Percentiles rank a stretch among this genome's conserved stretches.
Conservation (phyloP, 495 filamentous ascomycete genomes). For the Ramalina peruviana region DNA sequence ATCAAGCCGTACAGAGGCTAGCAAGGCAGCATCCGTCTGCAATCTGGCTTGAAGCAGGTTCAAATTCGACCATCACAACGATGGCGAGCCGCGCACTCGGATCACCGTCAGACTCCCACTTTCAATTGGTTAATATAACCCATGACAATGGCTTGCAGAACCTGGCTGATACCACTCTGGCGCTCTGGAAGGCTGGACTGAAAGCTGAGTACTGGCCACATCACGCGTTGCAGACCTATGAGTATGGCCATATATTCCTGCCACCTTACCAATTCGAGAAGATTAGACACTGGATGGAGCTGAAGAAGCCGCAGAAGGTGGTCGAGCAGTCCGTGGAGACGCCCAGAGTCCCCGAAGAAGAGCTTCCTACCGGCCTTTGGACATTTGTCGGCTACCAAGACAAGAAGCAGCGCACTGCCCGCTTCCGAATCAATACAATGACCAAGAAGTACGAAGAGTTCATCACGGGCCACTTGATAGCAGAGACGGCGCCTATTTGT, state of each 20-base stretch:
- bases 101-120: not conserved
- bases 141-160: not conserved
- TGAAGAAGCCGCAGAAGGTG: not conserved
- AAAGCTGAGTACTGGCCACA: conserved; percentile 22
- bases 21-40: conserved; percentile 4
- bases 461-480: conserved; percentile 31
- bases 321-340: not conserved
- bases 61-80: conserved; percentile 17
- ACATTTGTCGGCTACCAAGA: conserved; percentile 32
- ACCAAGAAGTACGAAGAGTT: conserved; percentile 25
- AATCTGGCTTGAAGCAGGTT: conserved; percentile 29
- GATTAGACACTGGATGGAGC: conserved; percentile 21
- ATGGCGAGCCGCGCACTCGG: not conserved
- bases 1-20: conserved; percentile 23
- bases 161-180: conserved; percentile 14
- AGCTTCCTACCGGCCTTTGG: conserved; percentile 19
- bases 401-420: conserved; percentile 16
- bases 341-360: not conserved
- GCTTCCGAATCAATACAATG: conserved; percentile 36
- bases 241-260: conserved; percentile 11
- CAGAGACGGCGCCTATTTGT: conserved; percentile 32
- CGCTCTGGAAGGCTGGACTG: conserved; percentile 18
- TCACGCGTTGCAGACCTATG: conserved; percentile 8
- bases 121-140: not conserved
- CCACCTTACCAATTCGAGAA: conserved; percentile 29